A percentile compares a stretch with the other conserved stretches of the same genome.
phyloP scores from a whole-genome alignment of 2,329 filamentous ascomycete genomes.

The Pseudomassariella vexata region DNA sequence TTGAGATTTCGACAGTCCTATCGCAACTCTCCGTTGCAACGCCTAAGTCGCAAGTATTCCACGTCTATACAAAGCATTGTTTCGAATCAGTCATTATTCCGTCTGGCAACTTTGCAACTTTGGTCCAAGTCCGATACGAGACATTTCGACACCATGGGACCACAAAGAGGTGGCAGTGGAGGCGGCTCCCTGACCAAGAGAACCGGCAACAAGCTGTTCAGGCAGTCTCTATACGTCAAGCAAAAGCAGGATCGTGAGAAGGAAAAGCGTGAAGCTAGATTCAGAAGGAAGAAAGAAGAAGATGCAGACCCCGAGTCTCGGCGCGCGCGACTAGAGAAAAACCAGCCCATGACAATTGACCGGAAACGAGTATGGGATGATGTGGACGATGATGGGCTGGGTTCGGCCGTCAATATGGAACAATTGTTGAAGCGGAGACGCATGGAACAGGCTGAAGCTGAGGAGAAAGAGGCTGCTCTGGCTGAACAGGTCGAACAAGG shows the following conservation, averaged over 20 bases:
- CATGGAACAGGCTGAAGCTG: slow-evolving; percentile 42
- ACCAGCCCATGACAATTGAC: slow-evolving; percentile 77
- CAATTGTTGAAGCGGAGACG: slow-evolving; percentile 49
- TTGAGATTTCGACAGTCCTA: too few species aligned
- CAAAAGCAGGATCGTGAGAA: slow-evolving; percentile 73
- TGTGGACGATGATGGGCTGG: slow-evolving; percentile 54
- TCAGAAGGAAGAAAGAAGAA: slow-evolving; percentile 78
- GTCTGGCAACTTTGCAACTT: background rate
- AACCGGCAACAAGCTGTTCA: slow-evolving; percentile 70
- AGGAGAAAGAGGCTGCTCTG: slow-evolving; percentile 39
- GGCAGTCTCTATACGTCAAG: slow-evolving; percentile 72
- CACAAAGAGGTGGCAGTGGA: too few species aligned
- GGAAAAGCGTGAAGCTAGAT: slow-evolving; percentile 68
- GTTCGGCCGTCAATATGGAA: slow-evolving; percentile 51
- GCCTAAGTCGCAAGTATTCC: too few species aligned
- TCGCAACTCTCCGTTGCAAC: too few species aligned
- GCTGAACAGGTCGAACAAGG: slow-evolving; percentile 32
- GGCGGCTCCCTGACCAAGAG: slow-evolving; percentile 16
- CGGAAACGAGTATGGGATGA: slow-evolving; percentile 89
- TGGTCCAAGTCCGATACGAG: background rate
- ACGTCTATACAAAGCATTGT: too few species aligned
- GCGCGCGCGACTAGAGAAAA: slow-evolving; percentile 66
- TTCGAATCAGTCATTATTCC: background rate
- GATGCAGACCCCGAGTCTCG: slow-evolving; percentile 73
- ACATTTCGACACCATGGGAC: slow-evolving; percentile 6